Conservation (phyloP, 805 yeast genomes). For the Kodamaea kaohsiungensis region DNA sequence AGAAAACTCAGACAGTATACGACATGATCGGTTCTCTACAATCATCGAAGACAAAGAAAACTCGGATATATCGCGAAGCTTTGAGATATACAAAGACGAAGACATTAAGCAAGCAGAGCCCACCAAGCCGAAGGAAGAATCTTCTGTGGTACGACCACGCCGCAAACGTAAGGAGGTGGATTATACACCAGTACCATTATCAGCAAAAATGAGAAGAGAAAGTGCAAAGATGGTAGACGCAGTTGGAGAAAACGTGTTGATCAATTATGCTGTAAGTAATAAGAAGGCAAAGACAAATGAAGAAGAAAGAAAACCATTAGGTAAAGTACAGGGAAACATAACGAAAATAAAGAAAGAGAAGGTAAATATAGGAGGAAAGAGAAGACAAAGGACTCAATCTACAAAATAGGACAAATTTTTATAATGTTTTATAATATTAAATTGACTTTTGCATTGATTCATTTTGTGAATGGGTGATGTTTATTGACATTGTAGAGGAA, state of each 20-base stretch:
- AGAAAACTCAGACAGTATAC: constrained; percentile 3
- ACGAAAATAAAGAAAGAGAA: constrained; percentile 4
- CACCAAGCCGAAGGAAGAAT: background rate
- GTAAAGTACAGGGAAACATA: constrained; percentile 4
- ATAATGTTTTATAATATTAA: background rate
- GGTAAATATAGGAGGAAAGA: constrained; percentile 21
- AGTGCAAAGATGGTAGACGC: constrained; percentile 63
- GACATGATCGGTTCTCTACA: constrained; percentile 5
- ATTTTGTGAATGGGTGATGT: background rate
- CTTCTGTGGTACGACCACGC: constrained; percentile 33
- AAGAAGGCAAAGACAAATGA: background rate
- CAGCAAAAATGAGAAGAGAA: constrained; percentile 69
- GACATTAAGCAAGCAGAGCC: background rate
- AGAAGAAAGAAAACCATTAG: constrained; percentile 7
- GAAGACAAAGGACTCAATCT: background rate
- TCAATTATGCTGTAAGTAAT: constrained; percentile 12
- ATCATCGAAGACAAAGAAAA: constrained; percentile 6
- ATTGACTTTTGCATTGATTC: background rate
- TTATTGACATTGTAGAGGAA: background rate
- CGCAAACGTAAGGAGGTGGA: constrained; percentile 60
- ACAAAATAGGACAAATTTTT: background rate
- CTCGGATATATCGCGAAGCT: constrained; percentile 1
- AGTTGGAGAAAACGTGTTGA: constrained; percentile 37
- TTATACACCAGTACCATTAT: constrained; percentile 67
- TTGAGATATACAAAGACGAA: constrained; percentile 9